These are phyloP conservation scores for Pleurostoma richardsiae DNA, from an alignment of 2,329 filamentous ascomycete species.

Conservation along the genomic window DNA sequence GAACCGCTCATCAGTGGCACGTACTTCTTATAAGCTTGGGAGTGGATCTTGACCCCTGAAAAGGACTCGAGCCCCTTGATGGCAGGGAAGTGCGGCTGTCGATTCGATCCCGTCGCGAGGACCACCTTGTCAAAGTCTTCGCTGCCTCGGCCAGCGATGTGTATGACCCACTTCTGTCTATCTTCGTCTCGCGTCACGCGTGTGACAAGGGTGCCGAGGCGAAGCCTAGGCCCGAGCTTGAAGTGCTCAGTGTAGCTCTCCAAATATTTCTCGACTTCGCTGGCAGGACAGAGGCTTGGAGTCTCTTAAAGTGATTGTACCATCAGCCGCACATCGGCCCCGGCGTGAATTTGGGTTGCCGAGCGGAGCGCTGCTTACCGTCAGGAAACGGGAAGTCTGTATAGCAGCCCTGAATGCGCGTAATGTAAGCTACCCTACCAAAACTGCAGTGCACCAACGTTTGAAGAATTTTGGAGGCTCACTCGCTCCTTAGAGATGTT, in stretches of 20 bases:
- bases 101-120: conserved; percentile 9
- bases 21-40: conserved; percentile 8
- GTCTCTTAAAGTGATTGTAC: not conserved
- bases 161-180: conserved; percentile 19
- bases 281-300: conserved; percentile 6
- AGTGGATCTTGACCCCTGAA: conserved; percentile 7
- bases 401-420: conserved; percentile 21
- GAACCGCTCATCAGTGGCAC: not conserved
- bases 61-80: conserved; percentile 9
- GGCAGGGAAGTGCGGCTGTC: conserved; percentile 1
- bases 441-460: no score
- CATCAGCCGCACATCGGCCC: not conserved
- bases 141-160: conserved; percentile 8
- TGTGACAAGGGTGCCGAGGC: conserved; percentile 16
- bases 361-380: conserved; percentile 11
- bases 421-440: not conserved
- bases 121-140: conserved; percentile 16
- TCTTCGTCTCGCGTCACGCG: conserved; percentile 12
- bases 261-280: conserved; percentile 23
- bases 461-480: conserved; percentile 1
- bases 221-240: conserved; percentile 15
- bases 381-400: conserved; percentile 27
- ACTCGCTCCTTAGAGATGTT: conserved; percentile 26
- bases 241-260: conserved; percentile 27
- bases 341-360: not conserved